Percentiles rank a stretch among this genome's conserved stretches.
phyloP scores from a whole-genome alignment of 108 stramenopile genomes.

The Pseudonitzschia multistriata region DNA sequence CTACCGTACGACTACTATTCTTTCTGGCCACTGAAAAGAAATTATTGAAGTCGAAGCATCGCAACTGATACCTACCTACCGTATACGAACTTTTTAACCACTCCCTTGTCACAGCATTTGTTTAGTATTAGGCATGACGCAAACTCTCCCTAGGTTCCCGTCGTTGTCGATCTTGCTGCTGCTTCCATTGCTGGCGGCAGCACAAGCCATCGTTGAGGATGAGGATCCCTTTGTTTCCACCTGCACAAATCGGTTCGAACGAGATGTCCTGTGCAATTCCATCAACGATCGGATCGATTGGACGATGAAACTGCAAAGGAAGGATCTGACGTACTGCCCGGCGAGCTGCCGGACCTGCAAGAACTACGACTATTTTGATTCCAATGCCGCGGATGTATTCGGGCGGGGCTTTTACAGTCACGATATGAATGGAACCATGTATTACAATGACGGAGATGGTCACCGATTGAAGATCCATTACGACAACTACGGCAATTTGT shows the following conservation, averaged over 20 bases:
- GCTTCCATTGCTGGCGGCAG: background rate
- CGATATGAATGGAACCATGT: background rate
- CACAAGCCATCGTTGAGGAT: too few relatives aligned
- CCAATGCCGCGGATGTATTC: background rate
- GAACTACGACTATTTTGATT: background rate
- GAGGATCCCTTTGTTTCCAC: background rate
- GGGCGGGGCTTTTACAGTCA: background rate
- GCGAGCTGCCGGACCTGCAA: background rate
- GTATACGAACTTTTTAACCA: too few relatives aligned
- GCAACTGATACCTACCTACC: too few relatives aligned
- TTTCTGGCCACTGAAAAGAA: too few relatives aligned
- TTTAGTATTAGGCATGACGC: too few relatives aligned
- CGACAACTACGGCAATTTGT: background rate
- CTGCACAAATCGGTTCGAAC: background rate
- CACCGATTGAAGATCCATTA: background rate
- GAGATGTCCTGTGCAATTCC: background rate
- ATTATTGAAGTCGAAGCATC: too few relatives aligned
- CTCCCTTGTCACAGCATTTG: background rate
- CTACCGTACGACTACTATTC: too few relatives aligned
- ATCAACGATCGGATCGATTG: background rate
- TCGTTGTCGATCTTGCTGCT: background rate
- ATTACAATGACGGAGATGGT: background rate
- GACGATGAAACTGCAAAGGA: background rate
- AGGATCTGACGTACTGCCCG: background rate
- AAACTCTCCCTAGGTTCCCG: too few relatives aligned